Evolutionary conservation across 805 yeast genomes (phyloP), one percentile per base, ranked within the genome.

Genomic region (Yamadazyma sp.): DNA sequence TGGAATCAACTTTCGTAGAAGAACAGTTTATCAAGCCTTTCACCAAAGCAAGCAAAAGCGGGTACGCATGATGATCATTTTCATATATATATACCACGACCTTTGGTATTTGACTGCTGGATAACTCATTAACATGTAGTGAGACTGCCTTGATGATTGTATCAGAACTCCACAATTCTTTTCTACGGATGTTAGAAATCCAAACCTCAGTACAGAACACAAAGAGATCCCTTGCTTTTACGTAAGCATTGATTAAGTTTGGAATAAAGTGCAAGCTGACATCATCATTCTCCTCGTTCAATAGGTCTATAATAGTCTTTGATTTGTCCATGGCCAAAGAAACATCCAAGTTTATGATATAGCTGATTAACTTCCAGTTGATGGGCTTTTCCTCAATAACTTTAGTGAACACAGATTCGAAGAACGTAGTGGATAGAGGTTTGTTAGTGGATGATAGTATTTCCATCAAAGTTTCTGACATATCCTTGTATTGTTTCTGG

Each of bases 151-250:
- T 37, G 1, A 69, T 45, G 35, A 74, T 67, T 4, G 13, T 8
- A 4, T 13, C 26, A 15, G 53, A 40, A 9, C 42, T 36, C 69
- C 70, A 66, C 10, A 44, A 28, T 8, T 14, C 4, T 20, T 54
- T 6, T 20, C 52, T 41, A 8, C 44, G 25, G 10, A 61, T 46
- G 6, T 53, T 62, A 13, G 36, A 32, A 11, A 60, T 55, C 79
- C 83, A 80, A 9, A 68, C 55, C 1, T 45, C 45, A 6, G 61
- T 54, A 34, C 77, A 62, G 45, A 82, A 82, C 3, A 59, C 52
- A 3, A 57, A 57, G 18, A 77, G 60, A 38, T 81, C 87, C 65
- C 90, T 75, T 3, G 80, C 80, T 47, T 66, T 73, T 8, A 68
- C 60, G 52, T 70, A 75, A 15, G 82, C 73, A 11, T 63, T 58